phyloP scores from a whole-genome alignment of 169 alveolate species.

The Plasmodium reichenowi region DNA sequence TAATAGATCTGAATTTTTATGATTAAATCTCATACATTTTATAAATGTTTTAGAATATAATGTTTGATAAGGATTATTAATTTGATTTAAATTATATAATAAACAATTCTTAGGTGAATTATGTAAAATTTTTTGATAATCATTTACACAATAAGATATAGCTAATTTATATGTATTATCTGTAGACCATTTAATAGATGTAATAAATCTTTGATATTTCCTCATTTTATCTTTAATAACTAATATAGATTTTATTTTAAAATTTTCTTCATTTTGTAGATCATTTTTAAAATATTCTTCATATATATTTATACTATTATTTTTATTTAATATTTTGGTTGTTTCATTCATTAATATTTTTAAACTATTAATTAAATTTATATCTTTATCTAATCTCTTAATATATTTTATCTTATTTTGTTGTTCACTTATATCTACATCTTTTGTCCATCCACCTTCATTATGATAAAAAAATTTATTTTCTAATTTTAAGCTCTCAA shows the following conservation, averaged over 20 bases:
- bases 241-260: constrained; percentile 62
- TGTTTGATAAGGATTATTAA: constrained; percentile 61
- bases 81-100: constrained; percentile 42
- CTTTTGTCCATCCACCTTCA: constrained; percentile 75
- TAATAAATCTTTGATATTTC: constrained; percentile 39
- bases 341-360: constrained; percentile 61
- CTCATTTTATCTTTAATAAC: constrained; percentile 33
- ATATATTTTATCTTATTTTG: constrained; percentile 63
- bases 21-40: constrained; percentile 69
- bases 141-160: constrained; percentile 63
- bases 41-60: constrained; percentile 61
- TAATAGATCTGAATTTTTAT: constrained; percentile 60
- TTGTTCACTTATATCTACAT: constrained; percentile 59
- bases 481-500: constrained; percentile 52
- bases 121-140: constrained; percentile 46
- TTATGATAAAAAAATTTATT: constrained; percentile 73
- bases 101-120: constrained; percentile 61
- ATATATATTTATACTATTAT: constrained; percentile 64
- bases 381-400: constrained; percentile 47
- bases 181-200: constrained; percentile 66
- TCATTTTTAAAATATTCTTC: constrained; percentile 65
- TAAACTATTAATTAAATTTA: constrained; percentile 63
- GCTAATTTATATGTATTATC: constrained; percentile 58
- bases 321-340: constrained; percentile 64
- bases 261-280: constrained; percentile 42